These are phyloP conservation scores for Cyberlindnera suaveolens DNA, from an alignment of 805 yeast species.

Conservation along the genomic window DNA sequence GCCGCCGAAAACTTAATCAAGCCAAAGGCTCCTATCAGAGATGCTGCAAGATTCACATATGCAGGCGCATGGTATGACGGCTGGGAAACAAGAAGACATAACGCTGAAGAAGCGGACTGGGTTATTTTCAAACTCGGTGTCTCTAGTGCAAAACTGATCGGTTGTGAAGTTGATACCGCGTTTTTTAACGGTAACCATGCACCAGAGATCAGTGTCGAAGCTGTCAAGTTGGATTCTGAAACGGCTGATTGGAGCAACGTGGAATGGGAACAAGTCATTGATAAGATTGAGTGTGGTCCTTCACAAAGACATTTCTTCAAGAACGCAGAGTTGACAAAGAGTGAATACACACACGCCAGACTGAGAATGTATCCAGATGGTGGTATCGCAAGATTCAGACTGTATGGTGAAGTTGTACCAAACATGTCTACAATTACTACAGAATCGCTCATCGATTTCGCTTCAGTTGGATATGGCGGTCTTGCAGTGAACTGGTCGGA, in stretches of 20 bases:
- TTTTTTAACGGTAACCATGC: conserved; percentile 95
- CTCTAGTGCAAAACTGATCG: conserved; percentile 68
- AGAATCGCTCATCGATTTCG: conserved; percentile 52
- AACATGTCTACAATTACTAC: conserved; percentile 38
- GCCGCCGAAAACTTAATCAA: conserved; percentile 82
- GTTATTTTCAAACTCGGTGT: conserved; percentile 82
- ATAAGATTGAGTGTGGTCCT: conserved; percentile 81
- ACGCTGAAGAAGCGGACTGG: conserved; percentile 80
- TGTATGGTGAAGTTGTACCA: conserved; percentile 82
- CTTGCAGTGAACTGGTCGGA: conserved; percentile 79
- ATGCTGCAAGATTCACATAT: conserved; percentile 69
- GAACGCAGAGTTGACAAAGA: conserved; percentile 50
- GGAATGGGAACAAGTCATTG: conserved; percentile 66
- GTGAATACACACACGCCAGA: conserved; percentile 70
- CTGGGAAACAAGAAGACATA: conserved; percentile 97
- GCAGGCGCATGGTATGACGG: conserved; percentile 99
- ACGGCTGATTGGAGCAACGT: conserved; percentile 8
- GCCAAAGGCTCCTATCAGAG: conserved; percentile 75
- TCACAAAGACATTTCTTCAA: conserved; percentile 78
- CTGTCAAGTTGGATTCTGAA: conserved; percentile 32
- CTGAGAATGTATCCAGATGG: conserved; percentile 97
- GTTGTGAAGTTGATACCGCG: conserved; percentile 89
- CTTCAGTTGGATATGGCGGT: conserved; percentile 82
- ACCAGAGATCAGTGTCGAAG: conserved; percentile 83
- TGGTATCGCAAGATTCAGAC: conserved; percentile 91